Percentiles rank a stretch among this genome's conserved stretches.
These are phyloP conservation scores for Fusarium penzigii DNA, from an alignment of 2,329 filamentous ascomycete genomes.

Conservation along the genomic window DNA sequence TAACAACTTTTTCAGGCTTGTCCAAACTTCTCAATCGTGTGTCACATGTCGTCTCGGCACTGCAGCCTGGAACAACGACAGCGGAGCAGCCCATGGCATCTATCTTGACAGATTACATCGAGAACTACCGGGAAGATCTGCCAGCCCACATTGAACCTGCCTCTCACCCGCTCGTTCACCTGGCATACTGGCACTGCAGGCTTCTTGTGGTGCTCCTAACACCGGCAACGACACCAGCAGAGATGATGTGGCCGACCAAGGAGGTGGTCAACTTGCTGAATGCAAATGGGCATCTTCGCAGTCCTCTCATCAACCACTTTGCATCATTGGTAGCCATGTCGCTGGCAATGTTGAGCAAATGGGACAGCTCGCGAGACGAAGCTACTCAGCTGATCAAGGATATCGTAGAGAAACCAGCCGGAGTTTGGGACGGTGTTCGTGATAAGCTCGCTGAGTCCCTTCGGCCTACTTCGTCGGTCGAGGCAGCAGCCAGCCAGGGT, in stretches of 20 bases:
- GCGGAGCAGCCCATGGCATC: slow-evolving; percentile 36
- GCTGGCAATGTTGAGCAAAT: slow-evolving; percentile 59
- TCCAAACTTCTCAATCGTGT: slow-evolving; percentile 54
- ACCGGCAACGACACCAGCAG: slow-evolving; percentile 53
- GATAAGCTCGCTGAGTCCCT: slow-evolving; percentile 41
- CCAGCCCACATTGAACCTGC: slow-evolving; percentile 56
- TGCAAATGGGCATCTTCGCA: slow-evolving; percentile 54
- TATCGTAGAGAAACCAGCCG: slow-evolving; percentile 54
- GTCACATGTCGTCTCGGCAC: slow-evolving; percentile 39
- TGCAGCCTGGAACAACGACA: slow-evolving; percentile 37
- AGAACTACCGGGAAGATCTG: slow-evolving; percentile 66
- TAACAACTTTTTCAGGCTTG: slow-evolving; percentile 44
- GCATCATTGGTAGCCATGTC: slow-evolving; percentile 59
- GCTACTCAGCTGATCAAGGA: slow-evolving; percentile 56
- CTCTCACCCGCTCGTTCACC: slow-evolving; percentile 58
- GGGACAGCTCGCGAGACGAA: slow-evolving; percentile 57
- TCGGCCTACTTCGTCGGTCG: slow-evolving; percentile 39
- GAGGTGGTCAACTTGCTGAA: slow-evolving; percentile 61
- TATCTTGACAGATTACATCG: slow-evolving; percentile 43
- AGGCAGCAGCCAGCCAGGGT: slow-evolving; percentile 49
- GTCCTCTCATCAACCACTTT: slow-evolving; percentile 69
- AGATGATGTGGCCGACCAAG: slow-evolving; percentile 61
- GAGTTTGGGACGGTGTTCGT: slow-evolving; percentile 59
- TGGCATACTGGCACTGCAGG: slow-evolving; percentile 71
- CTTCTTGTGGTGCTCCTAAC: slow-evolving; percentile 64